These are phyloP conservation scores for Crotalaria pallida DNA, from an alignment of 306 rosid species.

Conservation along the genomic window DNA sequence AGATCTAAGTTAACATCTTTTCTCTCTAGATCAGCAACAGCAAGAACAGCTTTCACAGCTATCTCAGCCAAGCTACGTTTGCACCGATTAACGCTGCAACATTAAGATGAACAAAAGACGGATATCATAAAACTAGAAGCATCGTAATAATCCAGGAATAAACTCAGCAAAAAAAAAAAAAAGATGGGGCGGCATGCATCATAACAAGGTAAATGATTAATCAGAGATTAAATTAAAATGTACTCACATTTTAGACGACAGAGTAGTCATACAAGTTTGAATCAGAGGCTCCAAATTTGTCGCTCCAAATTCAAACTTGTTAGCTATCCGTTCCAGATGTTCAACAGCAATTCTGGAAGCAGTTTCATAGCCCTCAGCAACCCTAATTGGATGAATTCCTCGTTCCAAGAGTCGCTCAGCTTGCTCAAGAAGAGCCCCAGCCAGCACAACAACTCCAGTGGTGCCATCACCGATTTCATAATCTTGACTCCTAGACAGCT, in stretches of 20 bases:
- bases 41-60: constrained; percentile 89
- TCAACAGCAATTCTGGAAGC: constrained; percentile 84
- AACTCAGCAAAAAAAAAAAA: not conserved
- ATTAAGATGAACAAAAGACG: not conserved
- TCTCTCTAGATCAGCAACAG: constrained; percentile 96
- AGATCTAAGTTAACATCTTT: constrained; percentile 89
- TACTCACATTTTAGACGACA: constrained; percentile 87
- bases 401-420: constrained; percentile 85
- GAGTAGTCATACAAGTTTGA: constrained; percentile 96
- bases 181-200: not conserved
- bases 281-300: constrained; percentile 64
- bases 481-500: constrained; percentile 90
- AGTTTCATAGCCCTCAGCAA: constrained; percentile 92
- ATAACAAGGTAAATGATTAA: not conserved
- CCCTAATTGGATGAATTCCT: constrained; percentile 85
- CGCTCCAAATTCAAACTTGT: constrained; percentile 59
- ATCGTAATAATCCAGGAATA: not conserved
- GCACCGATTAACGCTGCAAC: constrained; percentile 86
- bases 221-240: not conserved
- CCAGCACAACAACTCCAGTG: constrained; percentile 96
- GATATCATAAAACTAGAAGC: not conserved
- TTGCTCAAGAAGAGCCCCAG: constrained; percentile 88
- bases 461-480: constrained; percentile 99
- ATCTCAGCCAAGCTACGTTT: constrained; percentile 94
- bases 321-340: constrained; percentile 60